Base-by-base conservation (phyloP, 2,329 filamentous ascomycete species). In the Colletotrichum camelliae region DNA sequence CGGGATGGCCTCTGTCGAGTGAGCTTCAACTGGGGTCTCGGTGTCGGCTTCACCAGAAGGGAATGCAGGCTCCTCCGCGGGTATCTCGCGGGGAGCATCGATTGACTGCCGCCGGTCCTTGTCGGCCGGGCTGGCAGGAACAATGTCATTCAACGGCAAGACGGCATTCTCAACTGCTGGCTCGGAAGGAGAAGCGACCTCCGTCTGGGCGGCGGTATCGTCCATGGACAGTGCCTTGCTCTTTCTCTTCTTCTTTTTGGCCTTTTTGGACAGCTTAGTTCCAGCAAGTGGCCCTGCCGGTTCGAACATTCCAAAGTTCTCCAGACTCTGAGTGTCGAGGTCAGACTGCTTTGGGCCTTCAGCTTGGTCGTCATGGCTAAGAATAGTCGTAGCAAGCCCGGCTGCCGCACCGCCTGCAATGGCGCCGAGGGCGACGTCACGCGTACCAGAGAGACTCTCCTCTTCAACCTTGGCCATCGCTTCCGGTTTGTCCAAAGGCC, bases 201-300 rank as follows among this genome's bases (percentile, higher is more conserved):
- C 33, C 16, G 55, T 24, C 7, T 21, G 69, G 16, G 57, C n/a
- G 13, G n/a, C 13, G 5, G 10, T 5, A 6, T 31, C 27, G 13
- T 69, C 57, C 21, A 27, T 35, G 18, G 61, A 55, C 29, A 48
- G 10, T 24, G 39, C 62, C 35, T 72, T 72, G 15, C 43, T 55
- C 31, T 76, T 77, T 68, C 78, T 79, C 73, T 84, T 83, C 74
- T 84, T 82, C 74, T 81, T 81, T 74, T 84, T 82, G 77, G 83
- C 81, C 75, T 81, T 82, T 74, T 82, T 79, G 73, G 81, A 80
- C 72, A 77, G 77, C 72, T 80, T 81, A 43, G 76, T 79, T 13
- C 73, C 73, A 15, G 29, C 29, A 24, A 37, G 21, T 52, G 57
- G 43, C 43, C 43, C 57, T 18, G 29, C 39, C 31, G 57, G 43